Evolutionary conservation across 306 rosid species (phyloP).

Genomic region (Castanea crenata): DNA sequence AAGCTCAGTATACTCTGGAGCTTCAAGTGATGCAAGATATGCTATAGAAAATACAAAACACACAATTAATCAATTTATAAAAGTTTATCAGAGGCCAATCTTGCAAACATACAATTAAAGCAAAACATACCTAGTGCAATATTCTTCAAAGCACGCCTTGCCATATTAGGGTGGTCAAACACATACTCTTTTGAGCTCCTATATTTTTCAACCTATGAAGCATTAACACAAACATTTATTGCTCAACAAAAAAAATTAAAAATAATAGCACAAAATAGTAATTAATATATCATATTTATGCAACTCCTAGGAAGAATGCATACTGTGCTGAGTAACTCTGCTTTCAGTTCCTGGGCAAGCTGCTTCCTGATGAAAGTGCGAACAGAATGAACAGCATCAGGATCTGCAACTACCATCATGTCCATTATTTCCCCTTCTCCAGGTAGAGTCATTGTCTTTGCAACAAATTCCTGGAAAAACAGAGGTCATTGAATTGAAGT

Average conservation of each 20-base stretch:
- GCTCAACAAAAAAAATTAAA: not conserved
- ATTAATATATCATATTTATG: conserved; percentile 15
- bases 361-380: conserved; percentile 84
- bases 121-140: conserved; percentile 67
- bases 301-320: conserved; percentile 26
- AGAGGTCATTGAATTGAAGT: conserved; percentile 13
- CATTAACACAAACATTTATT: not conserved
- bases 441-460: conserved; percentile 93
- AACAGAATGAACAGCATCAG: conserved; percentile 90
- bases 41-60: conserved; percentile 48
- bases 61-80: conserved; percentile 7
- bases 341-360: conserved; percentile 76
- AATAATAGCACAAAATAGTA: conserved; percentile 8
- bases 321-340: conserved; percentile 70
- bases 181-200: conserved; percentile 67
- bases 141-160: conserved; percentile 95
- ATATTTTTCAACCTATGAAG: conserved; percentile 67
- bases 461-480: conserved; percentile 74
- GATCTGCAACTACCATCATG: conserved; percentile 96
- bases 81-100: conserved; percentile 3
- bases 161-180: conserved; percentile 71
- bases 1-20: conserved; percentile 44
- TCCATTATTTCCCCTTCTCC: conserved; percentile 99
- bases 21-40: conserved; percentile 80
- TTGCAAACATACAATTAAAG: conserved; percentile 17